phyloP scores from a whole-genome alignment of 192 early-diverging fungal species.

The Coemansia sp. region DNA sequence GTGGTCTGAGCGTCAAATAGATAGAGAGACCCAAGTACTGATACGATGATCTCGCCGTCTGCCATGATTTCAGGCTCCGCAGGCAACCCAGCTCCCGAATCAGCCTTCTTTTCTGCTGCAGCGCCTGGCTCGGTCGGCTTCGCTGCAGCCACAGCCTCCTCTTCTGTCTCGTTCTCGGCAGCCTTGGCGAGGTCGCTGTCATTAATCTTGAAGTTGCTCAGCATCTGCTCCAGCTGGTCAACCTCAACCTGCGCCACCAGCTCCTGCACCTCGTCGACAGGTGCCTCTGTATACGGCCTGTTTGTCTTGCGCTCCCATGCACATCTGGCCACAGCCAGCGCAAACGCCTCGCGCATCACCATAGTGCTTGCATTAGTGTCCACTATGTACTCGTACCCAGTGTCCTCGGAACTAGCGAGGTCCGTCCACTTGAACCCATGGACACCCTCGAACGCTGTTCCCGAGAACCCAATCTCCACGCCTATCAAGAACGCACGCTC shows the following conservation, averaged over 20 bases:
- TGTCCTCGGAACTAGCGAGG: neutral
- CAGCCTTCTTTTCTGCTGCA: neutral
- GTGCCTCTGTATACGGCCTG: conserved; percentile 26
- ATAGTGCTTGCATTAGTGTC: conserved; percentile 13
- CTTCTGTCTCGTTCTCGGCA: neutral
- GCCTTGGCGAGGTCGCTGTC: conserved; percentile 24
- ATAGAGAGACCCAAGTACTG: conserved; percentile 61
- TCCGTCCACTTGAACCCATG: conserved; percentile 46
- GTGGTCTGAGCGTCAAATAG: conserved; percentile 61
- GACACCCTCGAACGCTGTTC: conserved; percentile 24
- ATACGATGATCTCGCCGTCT: conserved; percentile 52
- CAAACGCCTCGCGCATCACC: conserved; percentile 32
- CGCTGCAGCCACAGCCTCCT: neutral
- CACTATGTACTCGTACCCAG: conserved; percentile 34
- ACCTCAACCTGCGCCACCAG: conserved; percentile 38
- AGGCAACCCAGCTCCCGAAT: conserved; percentile 14
- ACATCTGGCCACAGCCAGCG: conserved; percentile 39
- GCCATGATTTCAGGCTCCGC: conserved; percentile 32
- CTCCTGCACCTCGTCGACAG: conserved; percentile 23
- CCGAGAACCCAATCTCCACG: conserved; percentile 32
- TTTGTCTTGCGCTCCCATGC: conserved; percentile 42
- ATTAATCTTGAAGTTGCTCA: conserved; percentile 35
- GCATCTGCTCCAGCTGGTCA: conserved; percentile 36
- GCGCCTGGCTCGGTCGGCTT: conserved; percentile 5
- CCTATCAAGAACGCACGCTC: conserved; percentile 75